phyloP scores from a whole-genome alignment of 1,284 basidiomycete genomes.

The Malassezia globosa region DNA sequence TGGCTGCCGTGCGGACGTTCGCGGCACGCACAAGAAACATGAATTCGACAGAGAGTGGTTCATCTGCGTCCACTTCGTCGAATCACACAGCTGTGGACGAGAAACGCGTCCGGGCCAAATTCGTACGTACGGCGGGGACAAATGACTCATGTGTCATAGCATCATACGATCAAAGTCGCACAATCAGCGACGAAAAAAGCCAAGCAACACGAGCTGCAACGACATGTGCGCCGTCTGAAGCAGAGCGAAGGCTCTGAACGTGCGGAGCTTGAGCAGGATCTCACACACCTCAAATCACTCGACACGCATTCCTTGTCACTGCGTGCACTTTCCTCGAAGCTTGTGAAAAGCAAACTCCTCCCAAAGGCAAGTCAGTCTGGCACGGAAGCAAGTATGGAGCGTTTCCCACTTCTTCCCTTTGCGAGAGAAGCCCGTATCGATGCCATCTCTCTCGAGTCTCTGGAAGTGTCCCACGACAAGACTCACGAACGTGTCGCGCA shows the following conservation, averaged over 20 bases:
- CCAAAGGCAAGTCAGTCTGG: not conserved
- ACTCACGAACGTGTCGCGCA: constrained; percentile 2
- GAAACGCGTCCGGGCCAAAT: not conserved
- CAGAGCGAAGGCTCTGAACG: not conserved
- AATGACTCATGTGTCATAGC: constrained; percentile 1
- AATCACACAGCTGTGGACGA: not conserved
- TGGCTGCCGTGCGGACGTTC: too few relatives aligned
- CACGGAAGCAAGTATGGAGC: not conserved
- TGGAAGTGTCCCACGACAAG: not conserved
- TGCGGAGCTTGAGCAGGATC: not conserved
- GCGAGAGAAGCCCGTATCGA: constrained; percentile 1
- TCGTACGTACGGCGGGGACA: constrained; percentile 10
- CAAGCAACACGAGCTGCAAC: constrained; percentile 9
- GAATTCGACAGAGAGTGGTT: too few relatives aligned
- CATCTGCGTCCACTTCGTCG: too few relatives aligned
- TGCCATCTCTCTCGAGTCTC: not conserved
- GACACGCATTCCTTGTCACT: constrained; percentile 1
- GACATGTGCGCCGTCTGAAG: constrained; percentile 13
- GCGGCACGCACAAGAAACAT: too few relatives aligned
- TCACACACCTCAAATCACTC: constrained; percentile 1
- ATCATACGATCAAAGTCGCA: constrained; percentile 8
- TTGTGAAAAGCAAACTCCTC: constrained; percentile 8
- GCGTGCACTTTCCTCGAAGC: constrained; percentile 9
- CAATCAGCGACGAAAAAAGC: constrained; percentile 8
- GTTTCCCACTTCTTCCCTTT: not conserved